Percentiles rank a stretch among this genome's conserved stretches.
Conservation (phyloP, 2,329 filamentous ascomycete species). For the Cordyceps farinosa region DNA sequence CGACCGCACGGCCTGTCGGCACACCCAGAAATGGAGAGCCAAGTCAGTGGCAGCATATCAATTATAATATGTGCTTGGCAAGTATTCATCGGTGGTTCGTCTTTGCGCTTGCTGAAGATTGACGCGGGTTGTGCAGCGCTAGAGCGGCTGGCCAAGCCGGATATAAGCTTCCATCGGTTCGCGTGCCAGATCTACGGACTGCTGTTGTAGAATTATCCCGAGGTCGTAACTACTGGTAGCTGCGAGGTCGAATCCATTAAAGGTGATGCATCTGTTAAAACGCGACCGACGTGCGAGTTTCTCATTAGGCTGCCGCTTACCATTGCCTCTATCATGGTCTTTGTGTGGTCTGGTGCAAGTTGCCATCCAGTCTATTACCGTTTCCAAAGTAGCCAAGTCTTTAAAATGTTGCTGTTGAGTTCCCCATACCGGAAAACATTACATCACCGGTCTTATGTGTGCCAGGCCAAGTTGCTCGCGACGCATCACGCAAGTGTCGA, state of each 20-base stretch:
- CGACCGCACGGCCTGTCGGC: conserved; percentile 10
- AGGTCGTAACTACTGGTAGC: not conserved
- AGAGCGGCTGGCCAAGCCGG: not conserved
- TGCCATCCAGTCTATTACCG: no score
- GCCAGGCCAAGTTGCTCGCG: not conserved
- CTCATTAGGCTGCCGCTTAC: no score
- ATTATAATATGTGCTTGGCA: no score
- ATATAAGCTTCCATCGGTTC: not conserved
- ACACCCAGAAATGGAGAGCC: no score
- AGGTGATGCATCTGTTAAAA: no score
- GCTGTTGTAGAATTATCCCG: not conserved
- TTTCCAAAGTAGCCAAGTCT: not conserved
- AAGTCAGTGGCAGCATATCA: no score
- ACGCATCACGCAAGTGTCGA: not conserved
- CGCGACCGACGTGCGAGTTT: no score
- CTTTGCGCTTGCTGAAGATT: no score
- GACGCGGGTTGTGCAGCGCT: not conserved
- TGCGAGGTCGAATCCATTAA: not conserved
- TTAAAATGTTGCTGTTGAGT: not conserved
- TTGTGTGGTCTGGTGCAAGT: no score
- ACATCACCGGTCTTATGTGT: not conserved
- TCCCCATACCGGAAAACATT: not conserved
- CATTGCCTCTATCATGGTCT: no score
- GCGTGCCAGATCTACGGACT: not conserved
- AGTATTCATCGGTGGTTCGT: no score